phyloP scores from a whole-genome alignment of 352 stramenopile species.

The Chloridella minuta region DNA sequence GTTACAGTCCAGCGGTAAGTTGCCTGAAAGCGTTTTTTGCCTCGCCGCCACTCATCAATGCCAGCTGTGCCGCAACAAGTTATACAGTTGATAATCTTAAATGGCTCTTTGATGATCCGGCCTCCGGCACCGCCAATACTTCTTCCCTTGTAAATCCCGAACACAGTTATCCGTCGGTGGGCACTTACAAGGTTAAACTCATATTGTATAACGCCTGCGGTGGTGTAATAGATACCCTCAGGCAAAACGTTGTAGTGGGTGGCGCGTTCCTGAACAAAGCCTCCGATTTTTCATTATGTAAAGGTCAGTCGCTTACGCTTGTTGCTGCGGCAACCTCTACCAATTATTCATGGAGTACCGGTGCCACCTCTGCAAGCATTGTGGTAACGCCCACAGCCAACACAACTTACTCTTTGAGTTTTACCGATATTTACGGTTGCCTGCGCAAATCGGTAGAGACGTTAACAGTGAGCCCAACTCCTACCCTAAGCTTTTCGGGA shows the following conservation, averaged over 20 bases:
- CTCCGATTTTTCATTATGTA: no score
- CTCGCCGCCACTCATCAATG: neutral
- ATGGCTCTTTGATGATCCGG: neutral
- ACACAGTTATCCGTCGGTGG: neutral
- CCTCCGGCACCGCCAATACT: neutral
- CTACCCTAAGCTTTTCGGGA: neutral
- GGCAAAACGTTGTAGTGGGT: neutral
- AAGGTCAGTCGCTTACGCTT: no score
- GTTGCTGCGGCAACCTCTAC: no score
- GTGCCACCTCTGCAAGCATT: neutral
- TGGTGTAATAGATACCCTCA: neutral
- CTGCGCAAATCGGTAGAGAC: neutral
- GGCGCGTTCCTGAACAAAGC: no score
- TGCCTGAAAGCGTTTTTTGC: neutral
- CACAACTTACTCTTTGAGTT: neutral
- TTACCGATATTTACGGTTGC: neutral
- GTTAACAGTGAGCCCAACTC: neutral
- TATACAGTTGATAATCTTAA: neutral
- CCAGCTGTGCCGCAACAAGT: neutral
- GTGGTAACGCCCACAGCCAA: neutral
- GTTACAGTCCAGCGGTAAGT: neutral
- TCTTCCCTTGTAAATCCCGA: neutral
- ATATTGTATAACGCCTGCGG: neutral
- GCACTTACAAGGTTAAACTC: neutral
- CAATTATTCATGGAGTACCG: neutral